Evolutionary conservation across 2,329 filamentous ascomycete species (phyloP), one percentile per base, ranked within the genome.

Genomic region (Epichloe festucae): DNA sequence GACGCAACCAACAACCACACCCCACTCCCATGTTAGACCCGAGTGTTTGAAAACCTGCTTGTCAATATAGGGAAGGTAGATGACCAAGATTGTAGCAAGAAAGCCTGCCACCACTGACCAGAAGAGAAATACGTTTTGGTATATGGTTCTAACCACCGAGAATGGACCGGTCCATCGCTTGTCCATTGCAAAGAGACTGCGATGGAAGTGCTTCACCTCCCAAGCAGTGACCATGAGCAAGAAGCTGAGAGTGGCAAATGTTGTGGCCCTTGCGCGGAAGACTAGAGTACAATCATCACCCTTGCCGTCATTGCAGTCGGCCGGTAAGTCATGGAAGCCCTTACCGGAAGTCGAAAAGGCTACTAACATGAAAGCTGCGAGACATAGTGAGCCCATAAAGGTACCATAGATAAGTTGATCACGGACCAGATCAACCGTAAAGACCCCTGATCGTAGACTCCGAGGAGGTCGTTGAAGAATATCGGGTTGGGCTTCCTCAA

Each of bases 21-120:
- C 82, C 85, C 84, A 89, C 60, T 88, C 84, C 82, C 83, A 87
- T 2, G 70, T 73, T 52, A 88, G 82, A 1, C 76, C 78, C 43
- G 73, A 72, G 62, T 88, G 84, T 66, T 85, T 83, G 68, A 87
- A 87, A 2, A 87, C 83, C 3, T 70, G 66, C 1, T 71, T 73
- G 62, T 86, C 85, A 57, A 88, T 71, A 23, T 77, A 73, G 0
- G 84, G 84, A 39, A 87, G 77, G 61, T 88, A 88, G 23, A 84
- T 70, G 27, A 82, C 74, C 0, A 81, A 80, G 53, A 84, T 82
- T 0, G 77, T 78, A 55, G 75, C 70, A 6, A 78, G 56, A 56
- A 82, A 81, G 2, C 81, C 81, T 2, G 73, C 73, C n/a, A 77
- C 65, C 4, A 83, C 78, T 3, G 79, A 77, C 68, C 76, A 81